phyloP scores from a whole-genome alignment of 495 filamentous ascomycete species.

The Penicillium taxi region DNA sequence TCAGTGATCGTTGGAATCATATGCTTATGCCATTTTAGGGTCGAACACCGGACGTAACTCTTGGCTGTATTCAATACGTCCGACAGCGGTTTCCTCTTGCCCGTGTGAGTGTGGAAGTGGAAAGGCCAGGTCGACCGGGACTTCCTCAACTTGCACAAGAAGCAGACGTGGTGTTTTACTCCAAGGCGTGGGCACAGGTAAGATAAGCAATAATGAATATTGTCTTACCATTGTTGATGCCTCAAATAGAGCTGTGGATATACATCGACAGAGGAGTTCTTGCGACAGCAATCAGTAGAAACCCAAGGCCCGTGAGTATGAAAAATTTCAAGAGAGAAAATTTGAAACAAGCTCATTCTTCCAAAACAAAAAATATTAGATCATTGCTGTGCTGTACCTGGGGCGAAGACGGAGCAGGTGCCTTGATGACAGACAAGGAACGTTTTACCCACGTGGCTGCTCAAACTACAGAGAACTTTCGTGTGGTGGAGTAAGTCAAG shows the following conservation, averaged over 20 bases:
- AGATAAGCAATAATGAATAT: conserved; percentile 12
- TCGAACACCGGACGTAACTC: conserved; percentile 54
- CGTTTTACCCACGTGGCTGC: conserved; percentile 39
- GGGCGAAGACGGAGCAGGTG: conserved; percentile 53
- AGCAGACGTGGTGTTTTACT: conserved; percentile 65
- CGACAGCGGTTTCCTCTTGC: conserved; percentile 38
- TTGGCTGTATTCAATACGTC: conserved; percentile 54
- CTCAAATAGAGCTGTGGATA: conserved; percentile 38
- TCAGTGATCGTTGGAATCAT: background rate
- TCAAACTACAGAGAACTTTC: conserved; percentile 28
- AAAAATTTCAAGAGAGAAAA: background rate
- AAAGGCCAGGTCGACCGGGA: conserved; percentile 57
- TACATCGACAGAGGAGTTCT: conserved; percentile 41
- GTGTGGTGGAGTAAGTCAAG: conserved; percentile 55
- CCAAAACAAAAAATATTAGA: conserved; percentile 30
- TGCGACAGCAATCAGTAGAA: conserved; percentile 35
- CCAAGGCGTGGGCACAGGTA: conserved; percentile 61
- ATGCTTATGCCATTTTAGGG: conserved; percentile 38
- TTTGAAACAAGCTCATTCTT: background rate
- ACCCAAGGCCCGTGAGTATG: conserved; percentile 35
- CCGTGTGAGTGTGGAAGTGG: conserved; percentile 59
- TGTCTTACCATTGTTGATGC: conserved; percentile 2
- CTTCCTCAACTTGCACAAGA: conserved; percentile 52
- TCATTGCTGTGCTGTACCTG: conserved; percentile 58
- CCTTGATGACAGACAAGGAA: conserved; percentile 31